Evolutionary conservation across 345 rosid genomes (phyloP).

Genomic region (Populus nigra): DNA sequence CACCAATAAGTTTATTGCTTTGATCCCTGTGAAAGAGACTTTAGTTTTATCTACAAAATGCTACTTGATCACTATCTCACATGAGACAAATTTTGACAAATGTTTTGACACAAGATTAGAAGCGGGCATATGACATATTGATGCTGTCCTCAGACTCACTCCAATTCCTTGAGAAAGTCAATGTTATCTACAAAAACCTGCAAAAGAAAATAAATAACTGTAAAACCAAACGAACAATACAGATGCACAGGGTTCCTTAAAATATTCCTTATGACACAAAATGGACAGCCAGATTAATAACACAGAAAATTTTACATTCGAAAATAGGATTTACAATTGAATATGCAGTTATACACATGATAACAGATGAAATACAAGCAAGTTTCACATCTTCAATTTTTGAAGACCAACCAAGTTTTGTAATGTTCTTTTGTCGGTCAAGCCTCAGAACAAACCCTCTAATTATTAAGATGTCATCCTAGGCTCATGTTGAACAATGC

Average conservation of each 20-base stretch:
- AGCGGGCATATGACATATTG: slow-evolving; percentile 1
- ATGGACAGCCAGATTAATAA: not conserved
- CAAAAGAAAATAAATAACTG: not conserved
- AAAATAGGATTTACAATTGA: not conserved
- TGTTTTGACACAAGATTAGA: not conserved
- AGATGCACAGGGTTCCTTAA: not conserved
- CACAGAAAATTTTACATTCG: not conserved
- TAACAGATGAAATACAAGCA: not conserved
- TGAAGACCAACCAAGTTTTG: not conserved
- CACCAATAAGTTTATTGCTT: slow-evolving; percentile 14
- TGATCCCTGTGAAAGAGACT: slow-evolving; percentile 4
- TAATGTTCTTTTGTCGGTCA: not conserved
- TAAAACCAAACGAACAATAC: not conserved
- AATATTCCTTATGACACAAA: not conserved
- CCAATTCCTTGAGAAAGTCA: slow-evolving; percentile 84
- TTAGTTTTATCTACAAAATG: slow-evolving; percentile 35
- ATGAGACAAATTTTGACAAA: slow-evolving; percentile 4
- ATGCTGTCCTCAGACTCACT: slow-evolving; percentile 44
- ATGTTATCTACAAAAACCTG: slow-evolving; percentile 94
- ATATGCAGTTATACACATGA: not conserved
- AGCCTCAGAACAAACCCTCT: not conserved
- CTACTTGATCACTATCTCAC: not conserved
- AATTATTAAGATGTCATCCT: not conserved
- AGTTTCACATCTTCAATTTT: not conserved
- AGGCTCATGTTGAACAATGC: not conserved